These are phyloP conservation scores for Aureobasidium sp. DNA, from an alignment of 2,329 filamentous ascomycete species.

Conservation along the genomic window DNA sequence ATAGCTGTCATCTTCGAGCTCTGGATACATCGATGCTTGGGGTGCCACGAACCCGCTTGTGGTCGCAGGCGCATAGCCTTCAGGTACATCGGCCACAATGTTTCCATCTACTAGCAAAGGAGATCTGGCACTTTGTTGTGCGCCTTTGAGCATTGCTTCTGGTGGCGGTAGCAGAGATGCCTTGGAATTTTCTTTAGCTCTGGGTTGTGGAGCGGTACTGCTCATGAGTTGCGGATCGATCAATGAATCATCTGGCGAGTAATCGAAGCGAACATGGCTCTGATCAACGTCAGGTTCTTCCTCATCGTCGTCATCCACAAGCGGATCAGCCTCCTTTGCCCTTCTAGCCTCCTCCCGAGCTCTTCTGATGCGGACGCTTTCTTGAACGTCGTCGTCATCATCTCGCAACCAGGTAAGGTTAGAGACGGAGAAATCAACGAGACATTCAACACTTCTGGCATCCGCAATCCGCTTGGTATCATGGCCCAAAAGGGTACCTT, in stretches of 20 bases:
- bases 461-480: conserved; percentile 88
- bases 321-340: conserved; percentile 42
- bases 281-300: conserved; percentile 37
- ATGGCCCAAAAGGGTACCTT: conserved; percentile 79
- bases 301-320: conserved; percentile 39
- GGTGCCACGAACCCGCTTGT: conserved; percentile 24
- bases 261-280: conserved; percentile 35
- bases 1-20: conserved; percentile 21
- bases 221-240: conserved; percentile 28
- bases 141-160: conserved; percentile 26
- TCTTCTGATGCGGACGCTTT: conserved; percentile 33
- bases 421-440: conserved; percentile 85
- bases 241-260: conserved; percentile 31
- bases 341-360: conserved; percentile 48
- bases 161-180: conserved; percentile 23
- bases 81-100: conserved; percentile 17
- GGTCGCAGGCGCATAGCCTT: conserved; percentile 28
- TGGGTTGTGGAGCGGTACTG: background rate
- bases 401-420: conserved; percentile 77
- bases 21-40: conserved; percentile 28
- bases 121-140: conserved; percentile 14
- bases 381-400: conserved; percentile 34
- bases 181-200: background rate
- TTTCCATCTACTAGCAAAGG: conserved; percentile 16
- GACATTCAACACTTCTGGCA: conserved; percentile 77